Conservation (phyloP, 106 monocot genomes). For the Iris macrosiphon region DNA sequence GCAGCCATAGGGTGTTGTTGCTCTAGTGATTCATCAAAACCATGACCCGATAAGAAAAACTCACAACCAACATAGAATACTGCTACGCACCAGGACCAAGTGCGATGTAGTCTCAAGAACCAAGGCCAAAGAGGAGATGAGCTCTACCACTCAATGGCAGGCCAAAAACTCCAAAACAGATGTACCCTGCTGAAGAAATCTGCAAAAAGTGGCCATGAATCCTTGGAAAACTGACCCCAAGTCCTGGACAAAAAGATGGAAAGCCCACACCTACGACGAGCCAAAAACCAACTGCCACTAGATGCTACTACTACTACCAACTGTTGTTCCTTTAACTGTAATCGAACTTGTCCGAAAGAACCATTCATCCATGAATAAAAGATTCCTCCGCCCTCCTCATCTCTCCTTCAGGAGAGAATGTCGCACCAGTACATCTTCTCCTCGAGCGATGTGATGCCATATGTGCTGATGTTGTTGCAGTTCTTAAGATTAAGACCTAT, state of each 20-base stretch:
- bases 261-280: constrained; percentile 8
- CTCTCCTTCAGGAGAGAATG: constrained; percentile 33
- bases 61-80: neutral
- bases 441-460: constrained; percentile 37
- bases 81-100: constrained; percentile 2
- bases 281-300: constrained; percentile 1
- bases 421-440: constrained; percentile 76
- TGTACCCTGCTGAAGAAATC: constrained; percentile 9
- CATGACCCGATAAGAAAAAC: constrained; percentile 18
- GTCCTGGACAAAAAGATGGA: constrained; percentile 14
- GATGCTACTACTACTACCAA: neutral
- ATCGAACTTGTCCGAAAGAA: neutral
- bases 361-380: neutral
- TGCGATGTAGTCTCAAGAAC: constrained; percentile 18
- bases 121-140: constrained; percentile 20
- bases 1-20: neutral
- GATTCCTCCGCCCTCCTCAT: neutral
- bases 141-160: constrained; percentile 19
- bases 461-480: constrained; percentile 44
- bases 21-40: constrained; percentile 17
- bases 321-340: neutral
- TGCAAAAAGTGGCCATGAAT: constrained; percentile 43
- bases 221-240: constrained; percentile 18
- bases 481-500: constrained; percentile 63
- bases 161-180: constrained; percentile 22